Evolutionary conservation across 768 basidiomycete species (phyloP).

Genomic region (Amanita subjunquillea): DNA sequence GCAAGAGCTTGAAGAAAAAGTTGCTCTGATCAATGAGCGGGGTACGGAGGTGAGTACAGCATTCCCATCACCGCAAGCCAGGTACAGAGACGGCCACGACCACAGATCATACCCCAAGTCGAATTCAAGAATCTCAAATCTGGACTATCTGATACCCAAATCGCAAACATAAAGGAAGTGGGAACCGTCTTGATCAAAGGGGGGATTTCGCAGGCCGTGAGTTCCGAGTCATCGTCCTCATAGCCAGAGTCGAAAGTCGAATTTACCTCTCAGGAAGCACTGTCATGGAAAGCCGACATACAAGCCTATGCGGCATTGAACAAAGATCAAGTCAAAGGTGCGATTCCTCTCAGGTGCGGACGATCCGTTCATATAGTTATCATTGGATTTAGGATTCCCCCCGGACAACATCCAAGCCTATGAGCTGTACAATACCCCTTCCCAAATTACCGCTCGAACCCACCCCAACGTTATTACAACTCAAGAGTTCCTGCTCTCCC

Average conservation of each 20-base stretch:
- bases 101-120: conserved; percentile 43
- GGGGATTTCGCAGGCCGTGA: conserved; percentile 43
- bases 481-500: conserved; percentile 43
- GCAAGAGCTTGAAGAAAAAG: conserved; percentile 31
- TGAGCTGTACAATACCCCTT: conserved; percentile 60
- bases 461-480: conserved; percentile 49
- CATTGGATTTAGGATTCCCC: conserved; percentile 43
- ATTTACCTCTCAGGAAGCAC: conserved; percentile 33
- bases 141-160: conserved; percentile 37
- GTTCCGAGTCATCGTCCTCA: conserved; percentile 4
- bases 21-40: conserved; percentile 33
- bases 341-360: neutral
- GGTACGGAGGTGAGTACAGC: conserved; percentile 34
- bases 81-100: neutral
- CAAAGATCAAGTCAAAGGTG: conserved; percentile 35
- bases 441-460: conserved; percentile 59
- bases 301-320: conserved; percentile 45
- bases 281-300: conserved; percentile 47
- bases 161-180: conserved; percentile 31
- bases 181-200: conserved; percentile 51
- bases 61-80: neutral
- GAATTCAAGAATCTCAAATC: conserved; percentile 29
- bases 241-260: conserved; percentile 4
- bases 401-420: conserved; percentile 59
- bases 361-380: neutral